These are phyloP conservation scores for Penicillium palitans DNA, from an alignment of 2,329 filamentous ascomycete species.

Conservation along the genomic window DNA sequence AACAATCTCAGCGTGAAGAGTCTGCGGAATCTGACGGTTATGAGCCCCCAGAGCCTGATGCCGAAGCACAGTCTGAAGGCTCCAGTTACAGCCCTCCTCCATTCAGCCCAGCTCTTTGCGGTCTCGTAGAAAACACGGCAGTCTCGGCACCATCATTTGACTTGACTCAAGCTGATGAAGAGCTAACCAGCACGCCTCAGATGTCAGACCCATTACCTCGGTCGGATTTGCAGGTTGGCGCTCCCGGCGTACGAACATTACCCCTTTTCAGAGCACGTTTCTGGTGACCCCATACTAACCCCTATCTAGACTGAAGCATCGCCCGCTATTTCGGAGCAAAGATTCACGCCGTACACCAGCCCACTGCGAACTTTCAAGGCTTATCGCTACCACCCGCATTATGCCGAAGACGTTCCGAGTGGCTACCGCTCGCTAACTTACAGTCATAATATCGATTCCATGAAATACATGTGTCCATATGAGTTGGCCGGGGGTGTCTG, in stretches of 20 bases:
- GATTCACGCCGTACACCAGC: constrained; percentile 72
- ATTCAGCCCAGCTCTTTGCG: constrained; percentile 45
- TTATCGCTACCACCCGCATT: constrained; percentile 86
- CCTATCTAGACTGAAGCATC: constrained; percentile 27
- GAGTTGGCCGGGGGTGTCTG: constrained; percentile 72
- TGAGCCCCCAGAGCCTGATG: constrained; percentile 54
- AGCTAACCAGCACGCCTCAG: constrained; percentile 37
- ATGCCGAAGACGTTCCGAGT: constrained; percentile 65
- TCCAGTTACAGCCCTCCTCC: constrained; percentile 40
- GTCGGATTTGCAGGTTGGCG: constrained; percentile 28
- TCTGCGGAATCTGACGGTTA: constrained; percentile 53
- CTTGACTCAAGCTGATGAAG: constrained; percentile 27
- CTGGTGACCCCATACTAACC: constrained; percentile 30
- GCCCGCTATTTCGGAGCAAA: constrained; percentile 22
- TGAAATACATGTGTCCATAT: constrained; percentile 71
- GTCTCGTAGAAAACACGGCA: constrained; percentile 30
- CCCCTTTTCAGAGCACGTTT: constrained; percentile 14
- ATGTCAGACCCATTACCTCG: constrained; percentile 24
- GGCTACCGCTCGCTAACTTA: constrained; percentile 90
- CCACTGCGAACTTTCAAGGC: constrained; percentile 79
- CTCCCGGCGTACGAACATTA: constrained; percentile 36
- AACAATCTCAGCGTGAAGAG: constrained; percentile 28
- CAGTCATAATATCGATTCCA: constrained; percentile 82
- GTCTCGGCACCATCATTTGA: constrained; percentile 24
- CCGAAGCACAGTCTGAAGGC: constrained; percentile 27